Base-by-base conservation (phyloP, 2,329 filamentous ascomycete genomes). In the Aspergillus luchuensis region DNA sequence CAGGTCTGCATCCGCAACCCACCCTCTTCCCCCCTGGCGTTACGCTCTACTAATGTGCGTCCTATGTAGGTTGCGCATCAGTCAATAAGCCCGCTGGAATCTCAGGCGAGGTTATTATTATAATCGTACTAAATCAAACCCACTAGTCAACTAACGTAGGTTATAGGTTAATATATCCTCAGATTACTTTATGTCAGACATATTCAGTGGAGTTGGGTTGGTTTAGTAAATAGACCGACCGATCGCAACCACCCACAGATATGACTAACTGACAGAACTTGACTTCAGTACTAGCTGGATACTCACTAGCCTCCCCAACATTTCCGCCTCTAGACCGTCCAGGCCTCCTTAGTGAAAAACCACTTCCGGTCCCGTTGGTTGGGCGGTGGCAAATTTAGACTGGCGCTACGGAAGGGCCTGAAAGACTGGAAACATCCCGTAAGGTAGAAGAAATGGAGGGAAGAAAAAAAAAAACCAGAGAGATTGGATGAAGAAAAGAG, bases 361-460 rank as follows among this genome's bases (percentile, higher is more conserved):
- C 53, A 56, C 39, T 45, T 56, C 53, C 41, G 53, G 41, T 15
- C 6, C 39, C 53, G 53, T 45, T 56, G 53, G 53, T 56, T 56
- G 53, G 53, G 53, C 25, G 51, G 53, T 56, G 53, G 53, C 53
- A 41, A 56, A 17, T 45, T 56, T 56, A 47, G 53, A 56, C 21
- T 25, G 53, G 39, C 53, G 53, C 53, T 38, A 56, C 45, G 19
- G 23, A 25, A 56, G 53, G 43, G 53, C 53, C 53, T 56, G 53
- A 41, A 56, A 56, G 53, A 25, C 39, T 45, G 39, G 41, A 45
- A 56, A 33, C 23, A 41, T n/a, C 23, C 17, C 8, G 39, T 23
- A 19, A 25, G 19, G 25, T 39, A 38, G 23, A 30, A 53, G n/a
- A n/a, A 52, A 21, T 6, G 25, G 21, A 33, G 17, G 23, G 13